phyloP scores from a whole-genome alignment of 306 rosid species.

The Echinosophora koreensis region DNA sequence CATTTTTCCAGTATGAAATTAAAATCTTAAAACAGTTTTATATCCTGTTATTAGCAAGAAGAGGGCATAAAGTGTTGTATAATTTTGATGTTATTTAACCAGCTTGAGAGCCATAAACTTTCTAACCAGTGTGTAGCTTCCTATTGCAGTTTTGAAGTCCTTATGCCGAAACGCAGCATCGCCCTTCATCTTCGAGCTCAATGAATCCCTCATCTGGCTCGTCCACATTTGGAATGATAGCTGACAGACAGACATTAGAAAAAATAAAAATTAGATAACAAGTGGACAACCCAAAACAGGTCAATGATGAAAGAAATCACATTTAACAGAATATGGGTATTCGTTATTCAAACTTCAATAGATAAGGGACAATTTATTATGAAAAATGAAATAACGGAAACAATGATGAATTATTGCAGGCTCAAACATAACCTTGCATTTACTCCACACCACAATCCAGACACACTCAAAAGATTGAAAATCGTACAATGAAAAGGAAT shows the following conservation, averaged over 20 bases:
- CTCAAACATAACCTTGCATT: conserved; percentile 6
- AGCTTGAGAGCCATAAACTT: conserved; percentile 30
- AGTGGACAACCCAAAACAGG: conserved; percentile 30
- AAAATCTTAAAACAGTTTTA: neutral
- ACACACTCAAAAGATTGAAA: neutral
- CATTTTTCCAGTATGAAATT: neutral
- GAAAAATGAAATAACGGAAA: conserved; percentile 8
- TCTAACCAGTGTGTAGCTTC: conserved; percentile 78
- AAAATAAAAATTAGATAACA: neutral
- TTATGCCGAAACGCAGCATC: conserved; percentile 87
- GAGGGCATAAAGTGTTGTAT: too few species aligned
- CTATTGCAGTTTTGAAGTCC: conserved; percentile 75
- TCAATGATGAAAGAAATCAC: conserved; percentile 18
- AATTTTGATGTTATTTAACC: neutral
- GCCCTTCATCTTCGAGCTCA: conserved; percentile 92
- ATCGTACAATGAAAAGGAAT: neutral
- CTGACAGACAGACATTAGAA: conserved; percentile 52
- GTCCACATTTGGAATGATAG: conserved; percentile 99
- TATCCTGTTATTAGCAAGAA: neutral
- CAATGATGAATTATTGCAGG: conserved; percentile 11
- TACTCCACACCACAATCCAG: neutral
- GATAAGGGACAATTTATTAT: neutral
- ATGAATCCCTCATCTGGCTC: conserved; percentile 91
- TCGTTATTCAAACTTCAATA: neutral
- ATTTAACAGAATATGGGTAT: neutral